Base-by-base conservation (phyloP, 164 flowering plant genomes). In the Vitis rotundifolia region DNA sequence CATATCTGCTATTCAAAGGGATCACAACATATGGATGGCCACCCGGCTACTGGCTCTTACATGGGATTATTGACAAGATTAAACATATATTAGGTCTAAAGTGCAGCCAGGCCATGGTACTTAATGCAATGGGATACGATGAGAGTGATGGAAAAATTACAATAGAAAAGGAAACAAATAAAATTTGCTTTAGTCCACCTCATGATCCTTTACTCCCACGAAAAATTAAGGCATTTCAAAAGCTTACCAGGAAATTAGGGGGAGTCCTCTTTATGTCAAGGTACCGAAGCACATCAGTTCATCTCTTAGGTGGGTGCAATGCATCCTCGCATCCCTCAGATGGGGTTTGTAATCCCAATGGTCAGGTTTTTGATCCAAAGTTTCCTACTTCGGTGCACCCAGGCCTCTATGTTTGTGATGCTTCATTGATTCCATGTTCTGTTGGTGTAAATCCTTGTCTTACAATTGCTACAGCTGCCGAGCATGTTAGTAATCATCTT, bases 251-350 rank as follows among this genome's bases (percentile, higher is more conserved):
- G 63, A 88, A 81, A 67, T 49, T 88, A 61, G 88, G 92, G 64
- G 89, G 92, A 69, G 66, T 83, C n/a, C 80, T 88, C 49, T 86
- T 82, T 77, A 72, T 88, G 81, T 81, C 90, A 61, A 79, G 75
- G 69, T 77, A 68, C 29, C 67, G 88, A 49, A 88, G 92, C 83
- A 79, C 87, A 14, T 79, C 89, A 1, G 89, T 86, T 63, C 92
- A 88, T 76, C 89, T 83, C 63, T 73, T 88, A 79, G 92, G 92
- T 59, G 88, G 92, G 16, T 86, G 92, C 78, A 77, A 71, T 78
- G 89, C 79, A 31, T 78, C 92, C 49, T 59, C 85, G 31, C 81
- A 83, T 75, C 62, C 76, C 76, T 74, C 79, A n/a, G 26, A 64
- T 13, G 89, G 89, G 9, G 92, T 86, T 15, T 88, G 92, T 48